phyloP scores from a whole-genome alignment of 2,329 filamentous ascomycete species.

The Tolypocladium guangdongense region DNA sequence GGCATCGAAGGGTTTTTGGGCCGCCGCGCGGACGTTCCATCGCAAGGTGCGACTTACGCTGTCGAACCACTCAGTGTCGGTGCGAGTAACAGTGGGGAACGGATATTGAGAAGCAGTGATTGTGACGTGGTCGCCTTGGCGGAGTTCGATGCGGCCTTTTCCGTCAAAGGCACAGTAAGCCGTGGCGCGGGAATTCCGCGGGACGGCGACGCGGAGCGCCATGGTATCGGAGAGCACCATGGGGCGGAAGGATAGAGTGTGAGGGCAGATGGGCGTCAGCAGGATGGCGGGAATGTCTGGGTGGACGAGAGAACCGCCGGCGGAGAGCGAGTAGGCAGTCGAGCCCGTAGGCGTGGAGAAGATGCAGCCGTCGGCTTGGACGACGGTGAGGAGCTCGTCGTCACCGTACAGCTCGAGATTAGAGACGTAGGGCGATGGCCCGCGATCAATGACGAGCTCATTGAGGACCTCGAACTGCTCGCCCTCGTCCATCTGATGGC shows the following conservation, averaged over 20 bases:
- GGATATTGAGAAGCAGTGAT: constrained; percentile 94
- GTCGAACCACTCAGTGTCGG: constrained; percentile 90
- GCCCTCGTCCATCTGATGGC: constrained; percentile 66
- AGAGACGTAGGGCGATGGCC: constrained; percentile 92
- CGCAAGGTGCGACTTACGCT: constrained; percentile 83
- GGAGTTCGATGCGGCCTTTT: constrained; percentile 87
- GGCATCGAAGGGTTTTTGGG: constrained; percentile 78
- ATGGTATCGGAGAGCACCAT: constrained; percentile 97
- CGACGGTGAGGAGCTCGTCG: constrained; percentile 85
- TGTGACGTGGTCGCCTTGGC: constrained; percentile 89
- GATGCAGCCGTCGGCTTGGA: constrained; percentile 95
- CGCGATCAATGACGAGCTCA: constrained; percentile 95
- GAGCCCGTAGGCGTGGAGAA: constrained; percentile 92
- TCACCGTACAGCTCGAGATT: constrained; percentile 95
- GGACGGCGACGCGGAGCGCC: constrained; percentile 80
- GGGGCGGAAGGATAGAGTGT: constrained; percentile 90
- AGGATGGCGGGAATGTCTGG: constrained; percentile 95
- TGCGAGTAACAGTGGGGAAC: constrained; percentile 89
- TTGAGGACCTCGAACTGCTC: constrained; percentile 98
- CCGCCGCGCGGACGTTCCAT: constrained; percentile 89
- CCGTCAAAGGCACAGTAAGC: constrained; percentile 97
- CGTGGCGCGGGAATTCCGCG: constrained; percentile 73
- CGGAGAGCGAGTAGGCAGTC: constrained; percentile 92
- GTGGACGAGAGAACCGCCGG: constrained; percentile 89
- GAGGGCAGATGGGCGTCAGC: constrained; percentile 92